These are phyloP conservation scores for Aspergillus ustus DNA, from an alignment of 2,329 filamentous ascomycete species.

Conservation along the genomic window DNA sequence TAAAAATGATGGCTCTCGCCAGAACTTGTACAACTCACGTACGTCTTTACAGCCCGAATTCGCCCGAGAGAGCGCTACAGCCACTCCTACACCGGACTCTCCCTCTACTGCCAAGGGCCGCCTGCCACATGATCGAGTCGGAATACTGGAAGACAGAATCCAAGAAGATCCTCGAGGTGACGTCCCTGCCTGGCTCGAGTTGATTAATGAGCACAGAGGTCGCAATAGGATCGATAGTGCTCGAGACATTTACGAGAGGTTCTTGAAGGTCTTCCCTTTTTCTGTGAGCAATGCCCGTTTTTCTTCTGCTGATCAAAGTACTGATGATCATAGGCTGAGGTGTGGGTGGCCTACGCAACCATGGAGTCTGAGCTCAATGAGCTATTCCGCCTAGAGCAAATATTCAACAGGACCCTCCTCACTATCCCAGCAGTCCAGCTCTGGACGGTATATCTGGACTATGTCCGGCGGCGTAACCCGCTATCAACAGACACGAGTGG, in stretches of 20 bases:
- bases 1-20: constrained; percentile 46
- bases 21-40: constrained; percentile 43
- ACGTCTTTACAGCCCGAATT: constrained; percentile 35
- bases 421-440: constrained; percentile 81
- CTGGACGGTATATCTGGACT: constrained; percentile 93
- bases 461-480: constrained; percentile 89
- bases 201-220: constrained; percentile 83
- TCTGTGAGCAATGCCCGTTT: constrained; percentile 68
- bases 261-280: constrained; percentile 85
- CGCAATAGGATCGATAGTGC: constrained; percentile 82
- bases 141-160: constrained; percentile 86
- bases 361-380: constrained; percentile 90
- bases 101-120: constrained; percentile 56
- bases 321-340: constrained; percentile 71
- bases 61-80: constrained; percentile 43
- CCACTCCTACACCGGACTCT: constrained; percentile 49
- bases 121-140: constrained; percentile 73
- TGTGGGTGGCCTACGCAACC: constrained; percentile 86
- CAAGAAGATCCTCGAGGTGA: constrained; percentile 92
- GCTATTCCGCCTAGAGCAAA: constrained; percentile 75
- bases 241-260: constrained; percentile 79
- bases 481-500: constrained; percentile 78
- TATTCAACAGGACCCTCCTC: constrained; percentile 81
- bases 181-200: constrained; percentile 84
- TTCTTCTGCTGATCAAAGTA: constrained; percentile 9